Evolutionary conservation across 805 yeast genomes (phyloP), one percentile per base, ranked within the genome.

Genomic region (Pichia rugopelliculosa): DNA sequence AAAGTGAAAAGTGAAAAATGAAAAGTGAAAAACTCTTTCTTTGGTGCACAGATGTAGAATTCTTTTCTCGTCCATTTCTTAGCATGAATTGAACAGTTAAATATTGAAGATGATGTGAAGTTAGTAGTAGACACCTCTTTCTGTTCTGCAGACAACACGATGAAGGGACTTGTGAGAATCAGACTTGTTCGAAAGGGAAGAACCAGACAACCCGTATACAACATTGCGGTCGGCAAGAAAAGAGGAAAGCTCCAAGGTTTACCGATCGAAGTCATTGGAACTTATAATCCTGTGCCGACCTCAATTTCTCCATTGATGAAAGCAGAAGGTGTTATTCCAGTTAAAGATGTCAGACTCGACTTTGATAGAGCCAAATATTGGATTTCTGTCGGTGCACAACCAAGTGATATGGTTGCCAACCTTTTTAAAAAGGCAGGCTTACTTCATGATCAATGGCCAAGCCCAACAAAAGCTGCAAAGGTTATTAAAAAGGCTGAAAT

Each of bases 361-460:
- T 89, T 93, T 61, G 80, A 80, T 54, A 79, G 96, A 58, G 80
- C 96, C 6, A 88, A 88, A 65, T 93, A 93, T 67, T 93, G 99
- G 99, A 70, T 93, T 33, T 96, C 96, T 58, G 96, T 88, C 18
- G 99, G 99, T 12, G 98, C 98, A 1, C 95, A 87, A 62, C 95
- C 96, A 7, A 80, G 91, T 22, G 89, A 84, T 39, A 72, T 93
- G 4, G 95, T 91, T 12, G 75, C 80, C 3, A 79, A 79, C 54
- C 69, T 93, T 45, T 77, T 93, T 62, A 82, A 80, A 61, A 87
- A 82, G 64, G 88, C 86, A 40, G 89, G 96, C 50, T 76, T 78
- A 48, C 76, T 79, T 46, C 76, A 77, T 26, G 74, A 72, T 46
- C 72, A 72, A 52, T 79, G 83, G 84, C 82, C 83, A 42, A 61